phyloP scores from a whole-genome alignment of 257 asterid genomes.

The Rehmannia glutinosa region DNA sequence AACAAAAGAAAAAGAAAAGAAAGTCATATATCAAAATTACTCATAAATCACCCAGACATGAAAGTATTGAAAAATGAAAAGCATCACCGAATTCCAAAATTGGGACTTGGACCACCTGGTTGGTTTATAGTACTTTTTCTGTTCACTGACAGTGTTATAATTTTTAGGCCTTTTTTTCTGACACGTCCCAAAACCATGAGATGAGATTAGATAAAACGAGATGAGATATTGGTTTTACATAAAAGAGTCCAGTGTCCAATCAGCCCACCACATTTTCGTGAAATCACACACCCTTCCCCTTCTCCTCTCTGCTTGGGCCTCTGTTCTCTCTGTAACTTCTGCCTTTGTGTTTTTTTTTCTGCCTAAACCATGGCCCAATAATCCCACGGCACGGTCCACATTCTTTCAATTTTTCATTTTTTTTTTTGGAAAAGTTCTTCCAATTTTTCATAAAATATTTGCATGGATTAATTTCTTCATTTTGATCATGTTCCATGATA shows the following conservation, averaged over 20 bases:
- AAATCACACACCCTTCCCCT: background rate
- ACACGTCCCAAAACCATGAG: conserved; percentile 13
- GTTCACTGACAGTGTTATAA: background rate
- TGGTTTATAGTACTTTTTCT: background rate
- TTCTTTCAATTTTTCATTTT: too few species aligned
- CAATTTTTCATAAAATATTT: too few species aligned
- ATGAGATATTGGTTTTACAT: background rate
- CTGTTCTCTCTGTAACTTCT: background rate
- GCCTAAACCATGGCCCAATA: background rate
- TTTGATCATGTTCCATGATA: too few species aligned
- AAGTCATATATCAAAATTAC: background rate
- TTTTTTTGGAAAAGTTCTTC: too few species aligned
- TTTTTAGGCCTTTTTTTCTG: background rate
- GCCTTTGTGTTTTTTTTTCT: background rate
- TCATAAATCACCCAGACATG: background rate
- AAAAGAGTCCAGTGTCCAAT: background rate
- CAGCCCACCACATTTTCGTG: conserved; percentile 14
- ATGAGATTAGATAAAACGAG: background rate
- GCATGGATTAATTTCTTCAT: too few species aligned
- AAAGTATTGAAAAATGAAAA: background rate
- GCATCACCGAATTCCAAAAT: conserved; percentile 7
- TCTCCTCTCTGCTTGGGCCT: background rate
- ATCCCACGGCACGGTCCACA: background rate
- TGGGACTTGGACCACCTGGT: conserved; percentile 14
- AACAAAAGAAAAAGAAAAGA: background rate